These are phyloP conservation scores for Odonthalia washingtoniensis DNA, from an alignment of 31 red algal genomes.

Conservation along the genomic window DNA sequence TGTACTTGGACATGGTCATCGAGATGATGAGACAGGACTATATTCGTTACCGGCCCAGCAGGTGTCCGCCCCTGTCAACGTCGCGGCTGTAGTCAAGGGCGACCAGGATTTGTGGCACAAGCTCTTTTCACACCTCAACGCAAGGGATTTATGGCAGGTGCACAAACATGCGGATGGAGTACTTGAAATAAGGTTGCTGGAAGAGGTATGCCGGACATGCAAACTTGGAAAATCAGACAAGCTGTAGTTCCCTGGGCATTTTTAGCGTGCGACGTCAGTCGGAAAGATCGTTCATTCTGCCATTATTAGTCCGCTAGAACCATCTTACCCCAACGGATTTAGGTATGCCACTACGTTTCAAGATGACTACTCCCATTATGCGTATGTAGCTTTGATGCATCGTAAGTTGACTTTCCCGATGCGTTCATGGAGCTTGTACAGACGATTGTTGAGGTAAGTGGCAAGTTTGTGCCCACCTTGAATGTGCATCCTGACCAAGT, in stretches of 20 bases:
- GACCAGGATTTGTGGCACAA: neutral
- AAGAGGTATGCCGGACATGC: slow-evolving; percentile 21
- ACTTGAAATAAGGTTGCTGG: neutral
- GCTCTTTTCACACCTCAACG: neutral
- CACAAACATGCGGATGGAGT: slow-evolving; percentile 8
- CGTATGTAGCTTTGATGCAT: slow-evolving; percentile 5
- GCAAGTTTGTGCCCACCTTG: neutral
- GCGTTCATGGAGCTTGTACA: neutral
- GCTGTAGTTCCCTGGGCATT: slow-evolving; percentile 11
- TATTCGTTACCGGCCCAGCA: neutral
- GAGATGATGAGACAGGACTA: neutral
- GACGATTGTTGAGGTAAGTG: neutral
- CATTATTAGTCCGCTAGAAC: slow-evolving; percentile 20
- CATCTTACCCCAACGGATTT: slow-evolving; percentile 3
- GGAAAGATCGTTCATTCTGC: slow-evolving; percentile 28
- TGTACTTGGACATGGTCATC: neutral
- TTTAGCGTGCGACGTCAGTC: neutral
- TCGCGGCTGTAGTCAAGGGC: neutral
- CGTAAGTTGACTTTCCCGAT: neutral
- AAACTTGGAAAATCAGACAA: neutral
- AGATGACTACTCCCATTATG: slow-evolving; percentile 29
- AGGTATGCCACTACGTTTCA: neutral
- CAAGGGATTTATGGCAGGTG: neutral
- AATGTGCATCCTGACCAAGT: neutral
- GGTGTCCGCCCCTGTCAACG: neutral